A percentile compares a stretch with the other conserved stretches of the same genome.
phyloP scores from a whole-genome alignment of 2,329 filamentous ascomycete genomes.

The Geosmithia morbida region DNA sequence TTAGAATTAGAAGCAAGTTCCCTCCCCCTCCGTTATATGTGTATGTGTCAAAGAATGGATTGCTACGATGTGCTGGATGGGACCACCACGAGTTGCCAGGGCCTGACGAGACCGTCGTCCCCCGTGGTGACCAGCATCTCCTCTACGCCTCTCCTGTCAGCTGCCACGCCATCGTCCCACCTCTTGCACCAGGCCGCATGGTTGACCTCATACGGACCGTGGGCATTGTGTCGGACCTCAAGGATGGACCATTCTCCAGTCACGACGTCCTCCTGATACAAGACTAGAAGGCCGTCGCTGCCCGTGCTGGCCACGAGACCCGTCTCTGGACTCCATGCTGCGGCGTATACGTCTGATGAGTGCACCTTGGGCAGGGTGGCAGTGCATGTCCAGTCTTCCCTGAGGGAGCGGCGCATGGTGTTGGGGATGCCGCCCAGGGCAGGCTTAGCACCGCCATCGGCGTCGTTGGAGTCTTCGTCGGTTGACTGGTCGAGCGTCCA shows the following conservation, averaged over 20 bases:
- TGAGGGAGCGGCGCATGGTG: conserved; percentile 65
- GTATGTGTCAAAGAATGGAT: background rate
- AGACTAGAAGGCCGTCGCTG: conserved; percentile 66
- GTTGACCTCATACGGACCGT: conserved; percentile 91
- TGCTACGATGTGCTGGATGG: background rate
- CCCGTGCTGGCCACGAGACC: conserved; percentile 79
- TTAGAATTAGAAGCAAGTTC: background rate
- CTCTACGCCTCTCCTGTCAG: conserved; percentile 41
- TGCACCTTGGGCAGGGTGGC: conserved; percentile 62
- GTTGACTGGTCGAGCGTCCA: conserved; percentile 54
- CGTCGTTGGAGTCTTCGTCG: conserved; percentile 11
- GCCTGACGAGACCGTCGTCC: conserved; percentile 76
- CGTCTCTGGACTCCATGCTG: conserved; percentile 65
- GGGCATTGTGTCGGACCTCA: conserved; percentile 55
- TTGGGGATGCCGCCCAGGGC: conserved; percentile 59
- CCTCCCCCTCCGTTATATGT: background rate
- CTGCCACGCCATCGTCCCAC: conserved; percentile 47
- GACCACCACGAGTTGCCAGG: conserved; percentile 51
- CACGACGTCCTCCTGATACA: conserved; percentile 53
- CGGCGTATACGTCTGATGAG: conserved; percentile 63
- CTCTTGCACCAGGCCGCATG: conserved; percentile 78
- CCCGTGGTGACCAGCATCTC: conserved; percentile 86
- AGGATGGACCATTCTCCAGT: conserved; percentile 51
- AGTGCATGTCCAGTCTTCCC: conserved; percentile 76
- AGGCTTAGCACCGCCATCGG: conserved; percentile 14